Conservation (phyloP, 495 filamentous ascomycete genomes). For the Lasiosphaeriaceae sp. region DNA sequence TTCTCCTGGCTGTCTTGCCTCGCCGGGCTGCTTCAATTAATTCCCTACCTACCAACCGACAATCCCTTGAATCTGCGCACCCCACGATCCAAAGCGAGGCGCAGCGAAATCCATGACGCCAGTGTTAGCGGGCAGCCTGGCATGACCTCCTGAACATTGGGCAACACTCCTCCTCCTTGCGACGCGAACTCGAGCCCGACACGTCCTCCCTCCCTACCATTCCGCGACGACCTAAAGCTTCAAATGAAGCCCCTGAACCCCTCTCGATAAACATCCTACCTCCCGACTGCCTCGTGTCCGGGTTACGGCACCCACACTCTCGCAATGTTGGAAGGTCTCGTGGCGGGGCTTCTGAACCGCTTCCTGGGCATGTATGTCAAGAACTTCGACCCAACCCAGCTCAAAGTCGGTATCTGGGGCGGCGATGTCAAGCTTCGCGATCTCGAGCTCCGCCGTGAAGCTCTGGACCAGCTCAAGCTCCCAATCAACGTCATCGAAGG, state of each 20-base stretch:
- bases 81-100: neutral
- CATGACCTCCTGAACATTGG: conserved; percentile 4
- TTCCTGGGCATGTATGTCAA: conserved; percentile 99
- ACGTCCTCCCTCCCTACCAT: neutral
- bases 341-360: conserved; percentile 91
- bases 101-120: neutral
- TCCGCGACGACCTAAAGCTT: conserved; percentile 4
- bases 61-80: neutral
- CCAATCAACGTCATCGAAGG: conserved; percentile 96
- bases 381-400: conserved; percentile 94
- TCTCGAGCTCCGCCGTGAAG: conserved; percentile 87
- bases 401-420: conserved; percentile 97
- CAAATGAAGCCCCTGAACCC: conserved; percentile 32
- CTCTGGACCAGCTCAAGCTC: conserved; percentile 90
- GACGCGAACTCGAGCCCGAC: neutral
- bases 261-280: conserved; percentile 23
- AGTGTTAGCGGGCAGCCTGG: conserved; percentile 1
- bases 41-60: too few species aligned
- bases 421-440: conserved; percentile 92
- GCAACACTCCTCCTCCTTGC: neutral
- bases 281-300: conserved; percentile 38
- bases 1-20: neutral
- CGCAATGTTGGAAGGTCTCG: conserved; percentile 62
- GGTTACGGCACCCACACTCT: conserved; percentile 46
- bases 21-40: neutral